Base-by-base conservation (phyloP, 129 eudicot species). In the Ambrosia trifida region DNA sequence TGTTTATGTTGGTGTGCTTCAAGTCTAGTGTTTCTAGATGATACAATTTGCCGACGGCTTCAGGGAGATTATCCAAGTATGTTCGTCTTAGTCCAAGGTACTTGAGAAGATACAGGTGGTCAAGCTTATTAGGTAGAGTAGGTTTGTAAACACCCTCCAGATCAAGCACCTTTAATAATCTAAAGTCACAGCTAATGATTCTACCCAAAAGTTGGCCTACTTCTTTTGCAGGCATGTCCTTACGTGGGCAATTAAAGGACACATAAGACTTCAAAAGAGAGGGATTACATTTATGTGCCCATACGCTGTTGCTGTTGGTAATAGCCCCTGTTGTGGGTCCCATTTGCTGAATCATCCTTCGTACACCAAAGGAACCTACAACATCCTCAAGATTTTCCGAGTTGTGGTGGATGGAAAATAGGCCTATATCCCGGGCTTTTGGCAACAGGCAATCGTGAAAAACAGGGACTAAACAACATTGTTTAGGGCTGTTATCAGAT, bases 121-220 rank as follows among this genome's bases (percentile, higher is more conserved):
- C 89, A 2, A 85, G 82, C 11, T 85, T 74, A 6, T 85, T 76
- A 30, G 95, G 90, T 68, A 88, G 73, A 24, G 56, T 75, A 32
- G 88, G 90, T 40, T 70, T 85, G 74, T 76, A 49, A 10, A 85
- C 86, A 4, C 88, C 83, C 57, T 85, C 95, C 7, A 88, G 84
- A 72, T 88, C 95, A 62, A 88, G 88, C 80, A 85, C 90, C 81
- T 85, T 80, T 19, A 88, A 74, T 72, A 88, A 65, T 45, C 82
- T 45, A 32, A 64, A 79, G n/a, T 78, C 70, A 16, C 64, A 70
- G 10, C 49, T 60, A n/a, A 79, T 73, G 62, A 79, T 74, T 45
- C 68, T 36, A 51, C 47, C 51, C 58, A 87, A 66, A 77, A 87
- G 79, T 11, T 7, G 35, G 11, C 87, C 87, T 8, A 87, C 84